These are phyloP conservation scores for Hemileccinum impolitum DNA, from an alignment of 768 basidiomycete genomes.

Conservation along the genomic window DNA sequence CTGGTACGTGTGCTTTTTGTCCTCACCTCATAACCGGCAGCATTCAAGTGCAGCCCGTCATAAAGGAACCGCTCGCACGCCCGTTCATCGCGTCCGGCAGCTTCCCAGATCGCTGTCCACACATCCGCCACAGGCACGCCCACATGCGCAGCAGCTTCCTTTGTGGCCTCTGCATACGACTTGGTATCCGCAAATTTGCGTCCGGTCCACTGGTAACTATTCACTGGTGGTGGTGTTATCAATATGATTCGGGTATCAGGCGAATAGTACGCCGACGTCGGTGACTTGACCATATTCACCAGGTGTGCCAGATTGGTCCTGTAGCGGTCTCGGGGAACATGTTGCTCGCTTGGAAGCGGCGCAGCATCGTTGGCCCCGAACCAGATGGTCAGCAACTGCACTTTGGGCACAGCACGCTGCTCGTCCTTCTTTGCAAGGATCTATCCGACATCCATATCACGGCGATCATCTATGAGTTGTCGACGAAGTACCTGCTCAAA, in stretches of 20 bases:
- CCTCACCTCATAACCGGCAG: conserved; percentile 69
- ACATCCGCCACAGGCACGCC: conserved; percentile 66
- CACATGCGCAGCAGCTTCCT: conserved; percentile 52
- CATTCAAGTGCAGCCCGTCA: conserved; percentile 82
- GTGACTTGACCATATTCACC: conserved; percentile 57
- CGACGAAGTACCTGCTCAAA: conserved; percentile 57
- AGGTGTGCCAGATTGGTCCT: conserved; percentile 60
- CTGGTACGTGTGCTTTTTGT: not conserved
- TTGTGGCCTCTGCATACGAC: conserved; percentile 68
- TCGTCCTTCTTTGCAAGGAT: conserved; percentile 54
- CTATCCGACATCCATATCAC: conserved; percentile 31
- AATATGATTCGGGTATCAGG: conserved; percentile 73
- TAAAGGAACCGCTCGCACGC: conserved; percentile 49
- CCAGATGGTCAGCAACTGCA: conserved; percentile 82
- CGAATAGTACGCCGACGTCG: conserved; percentile 62
- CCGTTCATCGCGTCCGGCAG: conserved; percentile 58
- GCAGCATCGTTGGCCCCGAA: conserved; percentile 89
- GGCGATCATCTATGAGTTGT: not conserved
- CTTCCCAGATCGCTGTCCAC: conserved; percentile 73
- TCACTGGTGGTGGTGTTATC: conserved; percentile 83
- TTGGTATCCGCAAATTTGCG: conserved; percentile 61
- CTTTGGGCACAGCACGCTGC: conserved; percentile 47
- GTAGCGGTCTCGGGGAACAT: conserved; percentile 70
- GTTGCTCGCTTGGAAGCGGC: conserved; percentile 60
- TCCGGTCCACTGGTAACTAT: conserved; percentile 52